A percentile compares a stretch with the other conserved stretches of the same genome.
phyloP scores from a whole-genome alignment of 805 yeast genomes.

The Huiozyma sinensis region DNA sequence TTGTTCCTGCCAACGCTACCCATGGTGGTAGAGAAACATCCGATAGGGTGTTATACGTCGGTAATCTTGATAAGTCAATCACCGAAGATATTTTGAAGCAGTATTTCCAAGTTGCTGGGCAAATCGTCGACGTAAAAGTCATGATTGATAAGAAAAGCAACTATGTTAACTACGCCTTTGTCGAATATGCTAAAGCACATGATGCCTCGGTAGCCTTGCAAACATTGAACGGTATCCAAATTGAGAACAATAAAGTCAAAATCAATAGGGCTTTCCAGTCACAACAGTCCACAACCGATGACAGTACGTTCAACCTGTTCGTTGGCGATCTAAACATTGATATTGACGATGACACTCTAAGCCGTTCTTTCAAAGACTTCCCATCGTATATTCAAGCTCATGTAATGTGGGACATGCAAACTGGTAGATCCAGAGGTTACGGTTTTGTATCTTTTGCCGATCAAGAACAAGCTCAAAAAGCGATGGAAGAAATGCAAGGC shows the following conservation, averaged over 20 bases:
- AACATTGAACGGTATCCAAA: slow-evolving; percentile 45
- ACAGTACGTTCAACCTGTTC: slow-evolving; percentile 60
- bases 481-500: slow-evolving; percentile 67
- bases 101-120: slow-evolving; percentile 51
- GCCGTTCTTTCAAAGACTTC: slow-evolving; percentile 45
- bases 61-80: slow-evolving; percentile 55
- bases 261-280: slow-evolving; percentile 82
- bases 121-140: slow-evolving; percentile 55
- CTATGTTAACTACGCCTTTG: slow-evolving; percentile 73
- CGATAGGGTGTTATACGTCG: slow-evolving; percentile 64
- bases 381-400: slow-evolving; percentile 67
- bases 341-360: slow-evolving; percentile 65
- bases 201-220: slow-evolving; percentile 55
- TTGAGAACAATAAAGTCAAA: slow-evolving; percentile 46
- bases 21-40: slow-evolving; percentile 79
- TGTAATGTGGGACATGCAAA: slow-evolving; percentile 96
- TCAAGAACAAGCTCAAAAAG: slow-evolving; percentile 60
- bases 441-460: slow-evolving; percentile 75
- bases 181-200: slow-evolving; percentile 52
- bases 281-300: slow-evolving; percentile 48
- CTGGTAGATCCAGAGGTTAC: slow-evolving; percentile 84
- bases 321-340: slow-evolving; percentile 81
- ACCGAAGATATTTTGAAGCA: slow-evolving; percentile 53
- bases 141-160: slow-evolving; percentile 64
- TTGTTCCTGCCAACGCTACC: slow-evolving; percentile 55